A percentile compares a stretch with the other conserved stretches of the same genome.
Evolutionary conservation across 805 yeast genomes (phyloP).

Genomic region (Zygoascus flipseniorum): DNA sequence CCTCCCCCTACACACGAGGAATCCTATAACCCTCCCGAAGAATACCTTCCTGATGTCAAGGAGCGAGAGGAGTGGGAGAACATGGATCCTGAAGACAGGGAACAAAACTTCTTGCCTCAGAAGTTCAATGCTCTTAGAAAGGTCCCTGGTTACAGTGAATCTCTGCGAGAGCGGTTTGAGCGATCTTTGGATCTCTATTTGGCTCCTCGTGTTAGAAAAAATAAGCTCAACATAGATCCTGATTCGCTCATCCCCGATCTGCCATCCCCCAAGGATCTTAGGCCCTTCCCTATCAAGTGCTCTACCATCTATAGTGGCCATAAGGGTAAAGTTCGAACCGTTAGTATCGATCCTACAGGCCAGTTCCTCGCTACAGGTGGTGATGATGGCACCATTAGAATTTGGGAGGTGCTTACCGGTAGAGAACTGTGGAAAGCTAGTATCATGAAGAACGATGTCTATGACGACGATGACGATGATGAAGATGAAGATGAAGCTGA

Average conservation of each 20-base stretch:
- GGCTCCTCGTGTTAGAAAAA: slow-evolving; percentile 92
- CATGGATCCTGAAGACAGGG: slow-evolving; percentile 68
- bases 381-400: slow-evolving; percentile 88
- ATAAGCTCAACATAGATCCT: slow-evolving; percentile 88
- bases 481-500: slow-evolving; percentile 38
- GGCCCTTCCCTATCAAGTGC: slow-evolving; percentile 92
- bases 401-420: slow-evolving; percentile 97
- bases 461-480: slow-evolving; percentile 22
- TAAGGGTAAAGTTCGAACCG: slow-evolving; percentile 66
- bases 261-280: slow-evolving; percentile 91
- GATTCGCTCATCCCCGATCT: slow-evolving; percentile 91
- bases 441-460: slow-evolving; percentile 28
- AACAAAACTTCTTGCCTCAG: slow-evolving; percentile 69
- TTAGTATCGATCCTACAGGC: slow-evolving; percentile 83
- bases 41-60: slow-evolving; percentile 73
- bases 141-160: slow-evolving; percentile 87
- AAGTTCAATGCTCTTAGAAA: slow-evolving; percentile 75
- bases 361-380: slow-evolving; percentile 96
- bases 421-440: slow-evolving; percentile 67
- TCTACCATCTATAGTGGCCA: slow-evolving; percentile 84
- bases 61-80: slow-evolving; percentile 66
- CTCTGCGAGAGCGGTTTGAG: slow-evolving; percentile 85
- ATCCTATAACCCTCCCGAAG: slow-evolving; percentile 96
- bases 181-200: slow-evolving; percentile 86
- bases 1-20: slow-evolving; percentile 97